A percentile compares a stretch with the other conserved stretches of the same genome.
Evolutionary conservation across 1,284 basidiomycete genomes (phyloP).

Genomic region (Earliella scabrosa): DNA sequence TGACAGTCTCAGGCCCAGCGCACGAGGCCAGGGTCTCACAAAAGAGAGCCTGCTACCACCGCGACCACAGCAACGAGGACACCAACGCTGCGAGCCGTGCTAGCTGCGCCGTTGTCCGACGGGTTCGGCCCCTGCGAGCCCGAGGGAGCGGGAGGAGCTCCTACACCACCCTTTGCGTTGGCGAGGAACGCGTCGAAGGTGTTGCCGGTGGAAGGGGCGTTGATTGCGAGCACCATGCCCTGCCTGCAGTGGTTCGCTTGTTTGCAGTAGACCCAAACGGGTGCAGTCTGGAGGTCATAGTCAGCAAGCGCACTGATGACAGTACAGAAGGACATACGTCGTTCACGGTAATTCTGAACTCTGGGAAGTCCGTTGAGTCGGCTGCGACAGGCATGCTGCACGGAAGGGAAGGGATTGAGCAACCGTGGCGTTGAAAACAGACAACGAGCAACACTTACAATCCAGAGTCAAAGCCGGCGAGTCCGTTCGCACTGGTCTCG

Average conservation of each 20-base stretch:
- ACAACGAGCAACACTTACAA: conserved; percentile 45
- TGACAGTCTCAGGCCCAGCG: background rate
- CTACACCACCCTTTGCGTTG: conserved; percentile 28
- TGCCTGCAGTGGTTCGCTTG: conserved; percentile 57
- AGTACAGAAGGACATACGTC: conserved; percentile 42
- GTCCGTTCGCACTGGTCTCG: conserved; percentile 50
- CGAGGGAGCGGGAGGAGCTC: conserved; percentile 1
- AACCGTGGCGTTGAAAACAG: too few species aligned
- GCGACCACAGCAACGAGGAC: conserved; percentile 9
- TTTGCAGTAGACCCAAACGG: conserved; percentile 69
- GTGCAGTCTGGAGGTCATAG: conserved; percentile 35
- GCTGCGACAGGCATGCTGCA: conserved; percentile 53
- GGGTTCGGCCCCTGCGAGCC: background rate
- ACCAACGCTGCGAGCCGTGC: conserved; percentile 1
- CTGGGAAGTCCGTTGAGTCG: conserved; percentile 48
- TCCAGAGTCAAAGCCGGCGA: conserved; percentile 64
- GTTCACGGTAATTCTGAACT: conserved; percentile 58
- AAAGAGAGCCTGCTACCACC: conserved; percentile 3
- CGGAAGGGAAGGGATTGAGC: background rate
- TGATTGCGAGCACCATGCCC: conserved; percentile 71
- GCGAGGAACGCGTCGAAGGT: conserved; percentile 62
- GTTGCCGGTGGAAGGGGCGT: conserved; percentile 58
- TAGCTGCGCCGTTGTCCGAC: conserved; percentile 4
- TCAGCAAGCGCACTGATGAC: conserved; percentile 1
- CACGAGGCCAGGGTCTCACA: background rate